These are phyloP conservation scores for Hypomontagnella submonticulosa DNA, from an alignment of 495 filamentous ascomycete species.

Conservation along the genomic window DNA sequence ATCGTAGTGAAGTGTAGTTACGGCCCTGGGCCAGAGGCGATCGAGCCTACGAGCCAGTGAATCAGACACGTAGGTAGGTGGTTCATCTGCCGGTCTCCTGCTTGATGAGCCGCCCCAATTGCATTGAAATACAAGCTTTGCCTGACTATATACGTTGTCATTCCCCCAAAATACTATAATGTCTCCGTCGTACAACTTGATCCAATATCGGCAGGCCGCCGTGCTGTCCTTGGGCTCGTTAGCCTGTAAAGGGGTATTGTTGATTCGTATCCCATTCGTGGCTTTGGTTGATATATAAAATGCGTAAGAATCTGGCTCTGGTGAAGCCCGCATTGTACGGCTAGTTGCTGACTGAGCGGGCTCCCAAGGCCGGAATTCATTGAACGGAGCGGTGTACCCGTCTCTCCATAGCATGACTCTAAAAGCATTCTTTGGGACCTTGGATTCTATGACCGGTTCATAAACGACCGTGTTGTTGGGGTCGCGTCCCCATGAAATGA, in stretches of 20 bases:
- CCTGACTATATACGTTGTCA: constrained; percentile 43
- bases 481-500: constrained; percentile 81
- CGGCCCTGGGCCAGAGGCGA: constrained; percentile 45
- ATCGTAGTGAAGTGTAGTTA: constrained; percentile 34
- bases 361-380: constrained; percentile 55
- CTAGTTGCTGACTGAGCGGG: constrained; percentile 40
- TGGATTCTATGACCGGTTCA: constrained; percentile 66
- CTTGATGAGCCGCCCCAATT: constrained; percentile 58
- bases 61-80: constrained; percentile 34
- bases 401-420: constrained; percentile 78
- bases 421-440: constrained; percentile 83
- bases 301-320: constrained; percentile 64
- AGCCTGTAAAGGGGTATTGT: constrained; percentile 67
- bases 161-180: constrained; percentile 69
- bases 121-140: constrained; percentile 57
- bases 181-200: constrained; percentile 77
- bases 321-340: constrained; percentile 41
- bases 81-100: constrained; percentile 36
- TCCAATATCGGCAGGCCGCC: constrained; percentile 66
- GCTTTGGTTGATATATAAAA: constrained; percentile 83
- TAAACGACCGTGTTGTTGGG: constrained; percentile 70
- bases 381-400: constrained; percentile 62
- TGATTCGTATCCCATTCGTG: constrained; percentile 75
- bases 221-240: constrained; percentile 56
- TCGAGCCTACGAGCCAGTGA: constrained; percentile 43